Conservation (phyloP, 2,329 filamentous ascomycete genomes). For the Cytospora chrysosperma region DNA sequence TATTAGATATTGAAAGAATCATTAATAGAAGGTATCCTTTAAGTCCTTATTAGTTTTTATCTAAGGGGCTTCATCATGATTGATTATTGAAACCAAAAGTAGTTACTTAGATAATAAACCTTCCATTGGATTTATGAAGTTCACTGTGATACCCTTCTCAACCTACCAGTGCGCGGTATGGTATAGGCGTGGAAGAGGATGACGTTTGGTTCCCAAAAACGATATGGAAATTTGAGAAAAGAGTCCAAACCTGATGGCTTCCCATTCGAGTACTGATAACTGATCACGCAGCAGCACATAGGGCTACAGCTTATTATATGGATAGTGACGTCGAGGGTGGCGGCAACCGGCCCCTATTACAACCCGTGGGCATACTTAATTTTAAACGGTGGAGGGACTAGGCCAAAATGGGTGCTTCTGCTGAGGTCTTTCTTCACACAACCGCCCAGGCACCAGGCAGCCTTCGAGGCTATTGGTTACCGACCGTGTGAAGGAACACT, state of each 20-base stretch:
- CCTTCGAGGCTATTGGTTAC: neutral
- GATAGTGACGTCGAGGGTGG: neutral
- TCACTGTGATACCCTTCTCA: too few species aligned
- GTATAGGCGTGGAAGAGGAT: too few species aligned
- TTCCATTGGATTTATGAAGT: too few species aligned
- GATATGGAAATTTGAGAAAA: too few species aligned
- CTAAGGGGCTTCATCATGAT: too few species aligned
- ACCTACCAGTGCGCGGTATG: too few species aligned
- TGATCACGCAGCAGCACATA: neutral
- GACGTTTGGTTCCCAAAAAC: too few species aligned
- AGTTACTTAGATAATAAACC: too few species aligned
- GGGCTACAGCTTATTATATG: neutral
- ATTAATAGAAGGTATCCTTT: too few species aligned
- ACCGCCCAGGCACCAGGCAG: neutral
- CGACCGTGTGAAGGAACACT: neutral
- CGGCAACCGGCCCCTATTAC: neutral
- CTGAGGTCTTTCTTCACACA: neutral
- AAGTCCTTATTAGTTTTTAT: too few species aligned
- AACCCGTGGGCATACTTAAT: neutral
- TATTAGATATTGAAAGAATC: too few species aligned
- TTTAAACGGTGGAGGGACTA: neutral
- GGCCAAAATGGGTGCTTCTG: neutral
- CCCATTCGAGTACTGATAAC: neutral
- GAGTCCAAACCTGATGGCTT: neutral
- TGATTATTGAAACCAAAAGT: too few species aligned